phyloP scores from a whole-genome alignment of 2,329 filamentous ascomycete genomes.

The Aureobasidium sp. region DNA sequence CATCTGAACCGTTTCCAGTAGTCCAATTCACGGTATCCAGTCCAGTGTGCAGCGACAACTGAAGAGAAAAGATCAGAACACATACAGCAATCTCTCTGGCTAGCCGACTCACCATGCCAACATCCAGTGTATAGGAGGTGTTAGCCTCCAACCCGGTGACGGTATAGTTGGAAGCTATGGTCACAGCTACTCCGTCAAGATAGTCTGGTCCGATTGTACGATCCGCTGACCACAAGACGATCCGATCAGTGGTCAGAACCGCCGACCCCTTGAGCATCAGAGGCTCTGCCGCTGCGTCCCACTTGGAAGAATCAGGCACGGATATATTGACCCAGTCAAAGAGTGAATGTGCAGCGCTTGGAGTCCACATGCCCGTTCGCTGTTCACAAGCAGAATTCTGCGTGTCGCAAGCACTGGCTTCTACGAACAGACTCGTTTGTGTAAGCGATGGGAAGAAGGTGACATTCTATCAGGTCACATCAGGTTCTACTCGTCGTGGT shows the following conservation, averaged over 20 bases:
- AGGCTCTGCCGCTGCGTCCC: background rate
- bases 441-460: constrained; percentile 6
- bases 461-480: background rate
- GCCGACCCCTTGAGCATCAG: background rate
- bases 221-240: background rate
- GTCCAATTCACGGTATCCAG: background rate
- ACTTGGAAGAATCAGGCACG: background rate
- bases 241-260: background rate
- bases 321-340: background rate
- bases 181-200: background rate
- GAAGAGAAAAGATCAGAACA: background rate
- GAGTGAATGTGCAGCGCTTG: background rate
- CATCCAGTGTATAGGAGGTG: background rate
- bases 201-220: background rate
- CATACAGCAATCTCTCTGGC: background rate
- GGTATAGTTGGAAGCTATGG: background rate
- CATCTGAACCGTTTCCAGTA: background rate
- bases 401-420: constrained; percentile 1
- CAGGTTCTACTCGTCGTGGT: background rate
- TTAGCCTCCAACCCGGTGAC: background rate
- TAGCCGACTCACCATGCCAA: background rate
- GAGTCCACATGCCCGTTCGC: background rate
- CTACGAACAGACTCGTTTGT: background rate
- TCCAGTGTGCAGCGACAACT: background rate
- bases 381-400: background rate